Base-by-base conservation (phyloP, 2,329 filamentous ascomycete genomes). In the Ophiostoma pallidulum region DNA sequence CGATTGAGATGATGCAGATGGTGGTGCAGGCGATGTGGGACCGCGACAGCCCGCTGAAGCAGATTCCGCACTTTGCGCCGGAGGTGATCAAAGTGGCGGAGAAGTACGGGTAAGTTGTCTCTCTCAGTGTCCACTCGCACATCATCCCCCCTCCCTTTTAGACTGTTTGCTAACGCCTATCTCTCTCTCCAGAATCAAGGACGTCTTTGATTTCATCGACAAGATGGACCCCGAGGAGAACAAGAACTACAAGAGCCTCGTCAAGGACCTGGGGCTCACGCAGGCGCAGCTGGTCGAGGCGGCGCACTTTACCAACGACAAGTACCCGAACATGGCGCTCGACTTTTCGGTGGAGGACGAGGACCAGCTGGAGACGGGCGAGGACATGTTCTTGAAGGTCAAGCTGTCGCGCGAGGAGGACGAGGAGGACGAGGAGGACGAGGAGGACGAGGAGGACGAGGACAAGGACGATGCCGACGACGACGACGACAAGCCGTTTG, bases 1-100 rank as follows among this genome's bases (percentile, higher is more conserved):
- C 92, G 24, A 98, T 98, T 91, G 92, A 98, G 65, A 88, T 98
- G 78, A 94, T 87, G 12, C 92, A 98, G 63, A 98, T 98, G 92
- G 87, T 94, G 45, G 90, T 98, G 3, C 92, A 98, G 68, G 90
- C 85, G 42, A 95, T 97, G 87, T 98, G 92, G 92, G 91, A 98
- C 67, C 85, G 90, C 49, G 92, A 98, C 64, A 94, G 86, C 59
- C 90, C 92, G 33, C 75, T 98, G 56, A 96, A 96, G 71, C 92
- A 98, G 66, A 96, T 98, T 60, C 92, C 92, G 56, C 88, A 97
- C 69, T 97, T 97, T 64, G 80, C 83, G 14, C 78, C 83, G 32
- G 83, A 91, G 52, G 83, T 85, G 43, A 82, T 97, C 56, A 85
- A 91, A 66, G 84, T 80, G 54, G 88, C 86, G 38, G 85, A 85